phyloP scores from a whole-genome alignment of 768 basidiomycete species.

The Termitomyces sp. region DNA sequence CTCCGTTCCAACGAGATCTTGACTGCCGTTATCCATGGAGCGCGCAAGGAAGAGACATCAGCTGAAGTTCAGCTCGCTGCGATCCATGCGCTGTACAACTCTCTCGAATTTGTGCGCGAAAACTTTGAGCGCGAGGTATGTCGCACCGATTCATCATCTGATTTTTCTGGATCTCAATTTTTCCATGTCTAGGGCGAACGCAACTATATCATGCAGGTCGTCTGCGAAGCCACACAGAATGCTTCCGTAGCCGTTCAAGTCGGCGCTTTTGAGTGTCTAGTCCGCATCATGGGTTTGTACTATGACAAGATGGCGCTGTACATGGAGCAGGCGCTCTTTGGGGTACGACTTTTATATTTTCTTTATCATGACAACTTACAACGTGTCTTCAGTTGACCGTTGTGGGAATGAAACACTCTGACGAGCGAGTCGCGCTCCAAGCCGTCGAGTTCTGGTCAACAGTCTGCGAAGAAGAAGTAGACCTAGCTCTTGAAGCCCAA shows the following conservation, averaged over 20 bases:
- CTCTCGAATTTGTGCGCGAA: constrained; percentile 94
- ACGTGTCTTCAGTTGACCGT: constrained; percentile 71
- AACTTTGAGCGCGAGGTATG: constrained; percentile 96
- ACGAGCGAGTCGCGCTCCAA: constrained; percentile 90
- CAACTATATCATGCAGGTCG: constrained; percentile 99
- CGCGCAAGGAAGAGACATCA: constrained; percentile 92
- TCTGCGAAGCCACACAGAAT: constrained; percentile 97
- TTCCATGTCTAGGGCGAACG: constrained; percentile 75
- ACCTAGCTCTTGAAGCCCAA: constrained; percentile 85
- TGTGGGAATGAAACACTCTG: constrained; percentile 92
- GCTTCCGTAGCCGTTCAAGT: constrained; percentile 79
- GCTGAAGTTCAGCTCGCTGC: constrained; percentile 91
- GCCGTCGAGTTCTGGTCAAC: constrained; percentile 99
- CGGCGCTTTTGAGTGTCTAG: constrained; percentile 94
- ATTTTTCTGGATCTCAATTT: constrained; percentile 10
- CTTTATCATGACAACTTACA: constrained; percentile 15
- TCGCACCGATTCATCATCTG: constrained; percentile 7
- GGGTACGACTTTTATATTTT: constrained; percentile 49
- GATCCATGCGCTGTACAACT: constrained; percentile 90
- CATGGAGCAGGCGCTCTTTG: constrained; percentile 98
- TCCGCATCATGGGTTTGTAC: constrained; percentile 95
- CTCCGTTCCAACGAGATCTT: constrained; percentile 94
- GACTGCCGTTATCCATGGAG: constrained; percentile 97
- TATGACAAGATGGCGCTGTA: constrained; percentile 99
- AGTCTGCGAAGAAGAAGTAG: constrained; percentile 96